Evolutionary conservation across 2,329 filamentous ascomycete species (phyloP), one percentile per base, ranked within the genome.

Genomic region (Fusarium floridanum): DNA sequence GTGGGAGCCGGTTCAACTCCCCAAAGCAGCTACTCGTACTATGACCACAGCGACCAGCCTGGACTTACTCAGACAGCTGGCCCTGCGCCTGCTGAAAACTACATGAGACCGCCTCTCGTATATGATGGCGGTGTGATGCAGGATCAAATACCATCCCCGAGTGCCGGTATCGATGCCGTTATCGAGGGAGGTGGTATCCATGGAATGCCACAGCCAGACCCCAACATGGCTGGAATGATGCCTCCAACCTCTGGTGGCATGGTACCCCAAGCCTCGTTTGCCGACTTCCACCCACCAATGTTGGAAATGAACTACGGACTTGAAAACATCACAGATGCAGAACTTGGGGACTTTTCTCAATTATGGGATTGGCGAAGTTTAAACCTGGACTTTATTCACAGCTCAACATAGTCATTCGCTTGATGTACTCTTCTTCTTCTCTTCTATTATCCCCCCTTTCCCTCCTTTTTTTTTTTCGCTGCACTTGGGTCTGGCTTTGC

Each of bases 281-380:
- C 64, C 6, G 70, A 72, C 34, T 75, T 62, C 39, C 65, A 70
- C 8, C 41, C 64, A 3, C 74, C 67, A 10, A 65, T 68, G 11
- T 14, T 67, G 12, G 66, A 72, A 11, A 39, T 70, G 48, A 65
- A 77, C 14, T 69, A 68, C 10, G 64, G 56, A 0, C 43, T 77
- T 6, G 75, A 72, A 7, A 68, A 60, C 5, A 77, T 78, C 9
- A 78, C 76, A 1, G 75, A 76, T 11, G 66, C 67, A 1, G 75
- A 77, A 2, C 62, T 78, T 0, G 76, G 76, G 11, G 75, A 78
- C 24, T 78, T 78, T 37, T 71, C 75, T 3, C 61, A 68, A 14
- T 43, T 78, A 1, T 78, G 76, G 76, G 75, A 78, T 12, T 78
- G 76, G 76, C 68, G 70, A 12, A 78, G 76, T 22, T 62, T 78